Percentiles rank a stretch among this genome's conserved stretches.
Conservation (phyloP, 2,329 filamentous ascomycete species). For the Cladophialophora yegresii region DNA sequence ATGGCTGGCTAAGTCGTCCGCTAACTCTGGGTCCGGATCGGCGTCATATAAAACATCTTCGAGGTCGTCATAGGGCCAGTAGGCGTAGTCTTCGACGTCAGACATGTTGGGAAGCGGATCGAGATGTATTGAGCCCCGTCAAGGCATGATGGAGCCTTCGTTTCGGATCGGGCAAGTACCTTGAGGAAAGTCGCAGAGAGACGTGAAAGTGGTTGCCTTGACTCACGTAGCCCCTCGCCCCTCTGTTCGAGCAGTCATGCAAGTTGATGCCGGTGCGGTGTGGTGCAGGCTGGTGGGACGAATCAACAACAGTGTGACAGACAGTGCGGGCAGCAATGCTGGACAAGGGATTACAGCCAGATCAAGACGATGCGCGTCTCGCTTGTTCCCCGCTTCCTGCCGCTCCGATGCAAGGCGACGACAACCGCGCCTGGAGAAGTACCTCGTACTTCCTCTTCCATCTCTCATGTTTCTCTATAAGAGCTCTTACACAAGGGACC, state of each 20-base stretch:
- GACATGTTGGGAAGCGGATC: conserved; percentile 28
- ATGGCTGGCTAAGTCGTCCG: conserved; percentile 47
- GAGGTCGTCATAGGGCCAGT: conserved; percentile 35
- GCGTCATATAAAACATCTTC: conserved; percentile 36
- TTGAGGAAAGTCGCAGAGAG: not conserved
- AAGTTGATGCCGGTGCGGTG: not conserved
- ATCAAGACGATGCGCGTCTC: conserved; percentile 1
- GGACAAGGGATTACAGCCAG: too few relatives aligned
- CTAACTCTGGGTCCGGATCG: conserved; percentile 34
- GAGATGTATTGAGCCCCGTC: not conserved
- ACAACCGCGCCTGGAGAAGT: conserved; percentile 17
- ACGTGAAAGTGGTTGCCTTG: not conserved
- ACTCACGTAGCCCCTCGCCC: not conserved
- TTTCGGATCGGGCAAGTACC: not conserved
- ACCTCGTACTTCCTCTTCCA: not conserved
- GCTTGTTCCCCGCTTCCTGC: conserved; percentile 5
- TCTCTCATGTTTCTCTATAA: not conserved
- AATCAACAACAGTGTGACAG: not conserved
- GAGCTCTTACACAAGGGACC: not conserved
- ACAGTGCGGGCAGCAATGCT: not conserved
- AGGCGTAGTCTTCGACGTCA: conserved; percentile 34
- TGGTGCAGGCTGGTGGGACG: not conserved
- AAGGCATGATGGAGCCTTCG: not conserved
- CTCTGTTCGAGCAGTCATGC: not conserved
- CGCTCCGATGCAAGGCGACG: conserved; percentile 21